Conservation (phyloP, 345 rosid genomes). For the Camelina laxa region DNA sequence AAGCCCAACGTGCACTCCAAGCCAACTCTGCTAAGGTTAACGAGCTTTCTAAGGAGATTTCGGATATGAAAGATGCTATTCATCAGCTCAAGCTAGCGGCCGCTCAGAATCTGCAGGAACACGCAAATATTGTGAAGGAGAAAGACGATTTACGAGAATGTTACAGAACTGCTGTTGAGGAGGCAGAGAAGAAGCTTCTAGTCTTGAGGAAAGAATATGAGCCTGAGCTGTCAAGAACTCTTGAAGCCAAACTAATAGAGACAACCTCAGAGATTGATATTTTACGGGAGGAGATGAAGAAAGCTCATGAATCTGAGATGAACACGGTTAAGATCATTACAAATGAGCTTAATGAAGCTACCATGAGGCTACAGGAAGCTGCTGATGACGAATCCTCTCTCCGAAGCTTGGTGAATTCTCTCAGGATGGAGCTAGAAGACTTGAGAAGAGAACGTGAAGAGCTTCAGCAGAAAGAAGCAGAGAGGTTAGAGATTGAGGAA, state of each 20-base stretch:
- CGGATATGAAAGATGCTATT: conserved; percentile 61
- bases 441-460: conserved; percentile 50
- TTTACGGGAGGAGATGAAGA: conserved; percentile 67
- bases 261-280: conserved; percentile 67
- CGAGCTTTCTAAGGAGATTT: conserved; percentile 66
- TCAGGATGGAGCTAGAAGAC: conserved; percentile 62
- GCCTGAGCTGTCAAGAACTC: conserved; percentile 53
- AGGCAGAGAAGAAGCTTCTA: conserved; percentile 52
- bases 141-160: conserved; percentile 52
- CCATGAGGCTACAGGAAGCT: conserved; percentile 59
- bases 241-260: conserved; percentile 58
- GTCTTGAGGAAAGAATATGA: conserved; percentile 53
- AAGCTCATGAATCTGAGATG: conserved; percentile 59
- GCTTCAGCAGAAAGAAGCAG: conserved; percentile 45
- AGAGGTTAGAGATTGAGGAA: conserved; percentile 39
- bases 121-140: conserved; percentile 48
- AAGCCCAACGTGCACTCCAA: conserved; percentile 57
- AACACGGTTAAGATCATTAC: conserved; percentile 56
- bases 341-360: conserved; percentile 70
- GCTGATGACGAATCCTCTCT: conserved; percentile 70
- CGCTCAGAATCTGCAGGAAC: conserved; percentile 53
- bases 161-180: conserved; percentile 53
- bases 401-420: conserved; percentile 50
- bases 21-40: conserved; percentile 46
- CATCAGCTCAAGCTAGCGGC: conserved; percentile 62